Evolutionary conservation across 805 yeast genomes (phyloP).

Genomic region (Saccharomycopsis sp.): DNA sequence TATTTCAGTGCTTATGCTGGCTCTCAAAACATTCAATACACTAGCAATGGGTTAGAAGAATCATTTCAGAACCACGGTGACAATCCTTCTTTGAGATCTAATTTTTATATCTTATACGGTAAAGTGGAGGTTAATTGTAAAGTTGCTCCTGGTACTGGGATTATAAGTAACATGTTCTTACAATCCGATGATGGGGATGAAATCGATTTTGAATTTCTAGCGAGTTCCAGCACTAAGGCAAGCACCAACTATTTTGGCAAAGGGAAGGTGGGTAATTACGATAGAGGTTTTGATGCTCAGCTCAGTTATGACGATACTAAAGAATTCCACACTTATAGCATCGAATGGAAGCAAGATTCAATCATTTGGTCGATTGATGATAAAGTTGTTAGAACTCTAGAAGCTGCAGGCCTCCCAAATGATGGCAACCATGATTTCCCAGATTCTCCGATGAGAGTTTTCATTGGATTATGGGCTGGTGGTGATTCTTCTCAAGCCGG

Average conservation of each 20-base stretch:
- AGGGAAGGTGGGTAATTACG: constrained; percentile 71
- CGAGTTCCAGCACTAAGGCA: constrained; percentile 65
- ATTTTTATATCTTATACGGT: constrained; percentile 69
- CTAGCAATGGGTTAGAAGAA: constrained; percentile 42
- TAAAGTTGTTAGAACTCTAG: constrained; percentile 52
- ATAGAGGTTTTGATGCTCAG: constrained; percentile 51
- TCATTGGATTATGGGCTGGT: constrained; percentile 75
- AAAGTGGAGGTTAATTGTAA: constrained; percentile 50
- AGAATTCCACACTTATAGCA: constrained; percentile 68
- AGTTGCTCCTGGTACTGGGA: constrained; percentile 57
- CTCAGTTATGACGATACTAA: constrained; percentile 57
- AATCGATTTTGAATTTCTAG: constrained; percentile 83
- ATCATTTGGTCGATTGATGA: constrained; percentile 75
- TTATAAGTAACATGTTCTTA: constrained; percentile 58
- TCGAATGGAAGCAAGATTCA: constrained; percentile 72
- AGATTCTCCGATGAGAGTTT: constrained; percentile 75
- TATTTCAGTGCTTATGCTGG: constrained; percentile 26
- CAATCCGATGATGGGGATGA: constrained; percentile 83
- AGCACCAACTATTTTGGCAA: constrained; percentile 79
- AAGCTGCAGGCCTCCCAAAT: constrained; percentile 25
- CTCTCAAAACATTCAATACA: constrained; percentile 32
- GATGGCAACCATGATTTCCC: constrained; percentile 68
- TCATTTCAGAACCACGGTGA: constrained; percentile 45
- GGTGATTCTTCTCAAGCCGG: constrained; percentile 66
- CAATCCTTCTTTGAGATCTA: constrained; percentile 55